Evolutionary conservation across 768 basidiomycete species (phyloP).

Genomic region (Termitomyces sp.): DNA sequence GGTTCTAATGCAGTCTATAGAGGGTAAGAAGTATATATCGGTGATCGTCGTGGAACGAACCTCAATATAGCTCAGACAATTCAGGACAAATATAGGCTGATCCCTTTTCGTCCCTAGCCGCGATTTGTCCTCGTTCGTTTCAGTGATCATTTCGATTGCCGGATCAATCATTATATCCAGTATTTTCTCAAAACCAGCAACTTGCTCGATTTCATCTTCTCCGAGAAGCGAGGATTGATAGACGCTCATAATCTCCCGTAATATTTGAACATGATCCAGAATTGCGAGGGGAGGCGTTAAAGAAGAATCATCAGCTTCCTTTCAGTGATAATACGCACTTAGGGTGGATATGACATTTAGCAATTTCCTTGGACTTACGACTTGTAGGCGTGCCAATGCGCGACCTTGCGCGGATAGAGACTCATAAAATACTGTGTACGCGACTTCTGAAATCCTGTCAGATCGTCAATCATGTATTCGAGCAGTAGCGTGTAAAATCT

Average conservation of each 20-base stretch:
- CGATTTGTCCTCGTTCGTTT: conserved; percentile 61
- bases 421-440: conserved; percentile 84
- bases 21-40: background rate
- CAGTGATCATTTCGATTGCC: conserved; percentile 66
- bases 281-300: conserved; percentile 71
- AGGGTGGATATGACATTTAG: background rate
- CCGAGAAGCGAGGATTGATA: conserved; percentile 83
- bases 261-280: conserved; percentile 75
- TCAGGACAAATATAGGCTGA: conserved; percentile 74
- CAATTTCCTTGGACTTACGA: conserved; percentile 33
- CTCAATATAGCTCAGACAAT: conserved; percentile 79
- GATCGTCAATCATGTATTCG: background rate
- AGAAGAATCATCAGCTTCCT: conserved; percentile 68
- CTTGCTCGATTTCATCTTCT: conserved; percentile 36
- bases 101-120: conserved; percentile 66
- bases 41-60: conserved; percentile 32
- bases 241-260: conserved; percentile 85
- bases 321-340: conserved; percentile 14
- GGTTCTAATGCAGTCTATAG: conserved; percentile 57
- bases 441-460: conserved; percentile 70
- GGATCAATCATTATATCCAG: conserved; percentile 85
- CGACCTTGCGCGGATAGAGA: conserved; percentile 83
- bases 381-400: conserved; percentile 43
- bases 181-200: conserved; percentile 57
- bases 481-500: conserved; percentile 15